Conservation (phyloP, 768 basidiomycete species). For the Sporobolomyces phaffii region DNA sequence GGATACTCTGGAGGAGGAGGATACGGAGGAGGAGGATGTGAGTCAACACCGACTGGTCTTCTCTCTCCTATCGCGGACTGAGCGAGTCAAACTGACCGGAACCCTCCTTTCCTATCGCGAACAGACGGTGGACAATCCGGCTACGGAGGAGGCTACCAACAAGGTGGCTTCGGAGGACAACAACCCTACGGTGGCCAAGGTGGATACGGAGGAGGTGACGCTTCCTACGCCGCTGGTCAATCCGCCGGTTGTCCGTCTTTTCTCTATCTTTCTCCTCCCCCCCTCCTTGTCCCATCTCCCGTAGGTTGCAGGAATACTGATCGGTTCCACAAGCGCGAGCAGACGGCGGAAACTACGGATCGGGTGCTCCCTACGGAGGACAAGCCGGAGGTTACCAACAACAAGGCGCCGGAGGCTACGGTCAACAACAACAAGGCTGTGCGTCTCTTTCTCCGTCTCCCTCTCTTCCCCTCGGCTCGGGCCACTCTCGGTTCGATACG, state of each 20-base stretch:
- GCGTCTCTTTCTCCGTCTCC: background rate
- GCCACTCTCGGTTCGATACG: background rate
- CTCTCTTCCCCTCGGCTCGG: background rate
- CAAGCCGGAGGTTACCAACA: conserved; percentile 40
- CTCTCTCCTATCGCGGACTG: background rate
- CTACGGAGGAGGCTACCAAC: conserved; percentile 39
- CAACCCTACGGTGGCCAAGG: conserved; percentile 18
- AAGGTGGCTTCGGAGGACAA: conserved; percentile 43
- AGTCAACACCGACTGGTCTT: background rate
- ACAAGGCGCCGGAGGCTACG: conserved; percentile 39
- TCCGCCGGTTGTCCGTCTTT: conserved; percentile 19
- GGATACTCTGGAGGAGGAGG: conserved; percentile 40
- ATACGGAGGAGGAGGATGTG: conserved; percentile 24
- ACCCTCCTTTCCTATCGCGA: background rate
- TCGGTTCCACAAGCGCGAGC: conserved; percentile 10
- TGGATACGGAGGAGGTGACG: conserved; percentile 35
- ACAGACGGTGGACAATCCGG: conserved; percentile 39
- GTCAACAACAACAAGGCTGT: conserved; percentile 24
- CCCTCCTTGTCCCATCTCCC: background rate
- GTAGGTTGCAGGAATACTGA: background rate
- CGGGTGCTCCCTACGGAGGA: conserved; percentile 36
- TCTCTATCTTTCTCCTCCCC: background rate
- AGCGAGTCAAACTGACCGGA: background rate
- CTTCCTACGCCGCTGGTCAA: conserved; percentile 34
- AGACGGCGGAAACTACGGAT: conserved; percentile 32